These are phyloP conservation scores for Starmerella kuoi DNA, from an alignment of 805 yeast genomes.

Conservation along the genomic window DNA sequence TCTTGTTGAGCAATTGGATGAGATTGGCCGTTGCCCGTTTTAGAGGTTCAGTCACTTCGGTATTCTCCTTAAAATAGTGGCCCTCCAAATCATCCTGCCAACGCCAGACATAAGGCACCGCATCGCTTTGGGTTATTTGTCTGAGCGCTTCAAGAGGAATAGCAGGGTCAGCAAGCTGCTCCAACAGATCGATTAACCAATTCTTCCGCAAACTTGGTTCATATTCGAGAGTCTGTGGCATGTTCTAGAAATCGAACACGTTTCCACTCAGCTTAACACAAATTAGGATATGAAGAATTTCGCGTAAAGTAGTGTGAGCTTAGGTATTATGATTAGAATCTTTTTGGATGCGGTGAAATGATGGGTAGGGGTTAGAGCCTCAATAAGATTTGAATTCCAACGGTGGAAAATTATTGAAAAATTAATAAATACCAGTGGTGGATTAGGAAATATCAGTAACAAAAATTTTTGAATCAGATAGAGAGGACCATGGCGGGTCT, in stretches of 20 bases:
- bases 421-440: too few species aligned
- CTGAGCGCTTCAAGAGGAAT: neutral
- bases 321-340: too few species aligned
- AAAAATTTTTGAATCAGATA: too few species aligned
- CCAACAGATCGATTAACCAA: neutral
- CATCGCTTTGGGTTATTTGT: neutral
- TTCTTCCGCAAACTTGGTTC: neutral
- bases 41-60: neutral
- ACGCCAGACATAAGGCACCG: constrained; percentile 2
- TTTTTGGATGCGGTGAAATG: too few species aligned
- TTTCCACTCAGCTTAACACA: too few species aligned
- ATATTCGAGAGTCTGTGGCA: neutral
- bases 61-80: neutral
- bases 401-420: too few species aligned
- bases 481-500: too few species aligned
- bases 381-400: too few species aligned
- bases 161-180: neutral
- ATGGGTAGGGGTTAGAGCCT: neutral
- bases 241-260: too few species aligned
- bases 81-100: constrained; percentile 3
- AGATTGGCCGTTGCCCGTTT: neutral
- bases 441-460: too few species aligned
- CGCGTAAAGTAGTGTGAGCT: too few species aligned
- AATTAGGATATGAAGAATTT: too few species aligned
- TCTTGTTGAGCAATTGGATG: neutral